Base-by-base conservation (phyloP, 257 asterid genomes). In the Penstemon barbatus region DNA sequence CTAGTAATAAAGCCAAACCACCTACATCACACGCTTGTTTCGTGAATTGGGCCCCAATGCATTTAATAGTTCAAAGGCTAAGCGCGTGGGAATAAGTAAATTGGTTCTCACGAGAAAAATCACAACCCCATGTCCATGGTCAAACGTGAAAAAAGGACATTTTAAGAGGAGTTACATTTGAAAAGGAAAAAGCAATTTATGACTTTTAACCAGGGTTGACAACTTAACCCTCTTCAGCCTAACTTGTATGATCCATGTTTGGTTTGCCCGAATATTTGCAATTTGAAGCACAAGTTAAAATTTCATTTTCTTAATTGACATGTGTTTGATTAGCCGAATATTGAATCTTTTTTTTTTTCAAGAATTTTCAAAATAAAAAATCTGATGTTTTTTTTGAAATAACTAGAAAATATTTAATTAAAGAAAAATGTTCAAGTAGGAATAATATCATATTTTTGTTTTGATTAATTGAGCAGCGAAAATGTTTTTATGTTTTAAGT, bases 11-110 rank as follows among this genome's bases (percentile, higher is more conserved):
- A 69, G 74, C 76, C 55, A 75, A 72, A 64, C 74, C 84, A 83
- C 86, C 84, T 80, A 86, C 86, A 72, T 66, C 77, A 51, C 88
- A 80, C 82, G 86, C 79, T 43, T 74, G 82, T 70, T 66, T 59
- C 83, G 79, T 75, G 84, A 82, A 25, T 74, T 64, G 81, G 81
- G 81, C 13, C 74, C 81, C 79, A 43, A 1, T 25, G 19, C 12
- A 15, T 0, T 55, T 2, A 43, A 42, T 11, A 5, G 5, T 55
- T 12, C 72, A 63, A 49, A 69, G 50, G 68, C 44, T 7, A 3
- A 3, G 82, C 74, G 83, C 77, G 83, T 71, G 76, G 45, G 36
- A 12, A 9, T 5, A 38, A 57, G 4, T 6, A 65, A 5, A 3
- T 39, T n/a, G 61, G 6, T 37, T 7, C 51, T 77, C 88, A 80